Evolutionary conservation across 495 filamentous ascomycete species (phyloP).

Genomic region (Pyrenula massariospora): DNA sequence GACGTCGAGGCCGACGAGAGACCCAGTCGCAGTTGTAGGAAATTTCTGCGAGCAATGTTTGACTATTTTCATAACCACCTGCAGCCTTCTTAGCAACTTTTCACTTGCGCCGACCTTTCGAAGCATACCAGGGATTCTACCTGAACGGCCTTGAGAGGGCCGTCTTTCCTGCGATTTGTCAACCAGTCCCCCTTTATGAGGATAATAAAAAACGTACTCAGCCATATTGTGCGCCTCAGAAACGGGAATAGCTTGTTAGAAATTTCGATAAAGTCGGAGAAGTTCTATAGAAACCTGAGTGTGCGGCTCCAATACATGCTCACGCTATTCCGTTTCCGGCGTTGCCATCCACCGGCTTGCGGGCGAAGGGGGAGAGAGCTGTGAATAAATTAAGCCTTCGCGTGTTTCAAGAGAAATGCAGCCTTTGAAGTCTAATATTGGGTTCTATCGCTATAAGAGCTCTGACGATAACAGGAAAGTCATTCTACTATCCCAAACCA

Average conservation of each 20-base stretch:
- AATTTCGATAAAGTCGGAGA: not conserved
- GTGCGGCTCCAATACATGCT: not conserved
- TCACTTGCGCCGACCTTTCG: constrained; percentile 4
- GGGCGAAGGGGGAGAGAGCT: too few relatives aligned
- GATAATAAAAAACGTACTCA: too few relatives aligned
- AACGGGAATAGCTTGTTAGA: too few relatives aligned
- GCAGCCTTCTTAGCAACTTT: constrained; percentile 10
- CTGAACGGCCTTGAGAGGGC: constrained; percentile 65
- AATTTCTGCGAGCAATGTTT: constrained; percentile 82
- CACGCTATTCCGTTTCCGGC: not conserved
- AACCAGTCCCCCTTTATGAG: too few relatives aligned
- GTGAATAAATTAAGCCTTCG: too few relatives aligned
- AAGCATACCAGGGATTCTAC: constrained; percentile 65
- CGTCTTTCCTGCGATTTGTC: constrained; percentile 35
- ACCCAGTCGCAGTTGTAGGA: constrained; percentile 81
- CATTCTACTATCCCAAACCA: too few relatives aligned
- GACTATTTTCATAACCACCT: constrained; percentile 96
- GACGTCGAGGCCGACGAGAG: constrained; percentile 85
- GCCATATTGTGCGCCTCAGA: too few relatives aligned
- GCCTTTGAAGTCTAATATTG: too few relatives aligned
- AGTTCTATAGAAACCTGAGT: not conserved
- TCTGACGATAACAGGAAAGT: too few relatives aligned
- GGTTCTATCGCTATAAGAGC: too few relatives aligned
- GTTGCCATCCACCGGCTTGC: too few relatives aligned
- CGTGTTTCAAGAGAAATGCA: too few relatives aligned